Base-by-base conservation (phyloP, 2,329 filamentous ascomycete species). In the Lasiodiplodia gonubiensis region DNA sequence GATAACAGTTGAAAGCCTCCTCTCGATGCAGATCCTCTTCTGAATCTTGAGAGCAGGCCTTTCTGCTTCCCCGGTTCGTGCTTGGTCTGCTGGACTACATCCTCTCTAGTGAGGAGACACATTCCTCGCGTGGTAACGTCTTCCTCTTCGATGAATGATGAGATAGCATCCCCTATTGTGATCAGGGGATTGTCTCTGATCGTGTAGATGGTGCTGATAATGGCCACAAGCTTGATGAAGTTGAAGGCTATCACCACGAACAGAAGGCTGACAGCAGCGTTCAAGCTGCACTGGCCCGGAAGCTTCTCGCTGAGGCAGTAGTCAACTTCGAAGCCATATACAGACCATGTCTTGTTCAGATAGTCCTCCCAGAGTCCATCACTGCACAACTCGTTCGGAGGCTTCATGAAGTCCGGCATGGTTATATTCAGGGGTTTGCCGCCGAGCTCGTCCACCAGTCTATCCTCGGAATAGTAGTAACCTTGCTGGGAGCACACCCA, bases 121-220 rank as follows among this genome's bases (percentile, higher is more conserved):
- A 64, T 30, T 12, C 49, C 35, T n/a, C 35, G 18, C 5, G 49
- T 54, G 7, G 35, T 53, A 7, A 39, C 16, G 61, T 71, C 70
- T 23, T 30, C 18, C 12, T 54, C 39, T 14, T 60, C 14, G 25
- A 74, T 53, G 23, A 75, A 74, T 1, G 72, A 71, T 12, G 71
- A 66, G 0, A 72, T 65, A 1, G 72, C 73, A 57, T 75, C 73
- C 12, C 72, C 73, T 59, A 75, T 71, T 0, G 70, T 72, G 51
- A 73, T 69, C 1, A 75, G 67, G 4, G 73, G 72, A 18, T 42
- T 33, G 8, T 57, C 53, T 35, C 2, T 30, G 30, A 18, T 46
- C 2, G 8, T 35, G 27, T 10, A 61, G 42, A 37, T 16, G 4
- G 25, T 33, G 3, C 37, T 21, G 16, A 46, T 6, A 11, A 51